Evolutionary conservation across 148 eudicot genomes (phyloP).

Genomic region (Rhododendron vialii): DNA sequence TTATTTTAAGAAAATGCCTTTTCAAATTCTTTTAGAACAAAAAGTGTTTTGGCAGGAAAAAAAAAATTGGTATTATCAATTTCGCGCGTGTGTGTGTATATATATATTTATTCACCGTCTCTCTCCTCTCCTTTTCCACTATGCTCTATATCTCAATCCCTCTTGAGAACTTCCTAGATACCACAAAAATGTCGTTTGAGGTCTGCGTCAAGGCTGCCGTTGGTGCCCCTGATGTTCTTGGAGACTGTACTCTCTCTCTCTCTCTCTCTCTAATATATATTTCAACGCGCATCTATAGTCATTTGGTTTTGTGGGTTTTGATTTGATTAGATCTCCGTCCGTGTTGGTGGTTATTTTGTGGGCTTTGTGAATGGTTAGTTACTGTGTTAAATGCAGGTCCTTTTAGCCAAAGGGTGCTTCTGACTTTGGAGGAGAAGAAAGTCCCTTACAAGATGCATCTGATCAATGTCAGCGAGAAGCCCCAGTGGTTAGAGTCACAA

Average conservation of each 20-base stretch:
- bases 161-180: background rate
- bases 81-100: too few species aligned
- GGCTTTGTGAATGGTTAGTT: background rate
- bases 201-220: background rate
- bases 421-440: constrained; percentile 88
- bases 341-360: background rate
- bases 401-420: constrained; percentile 70
- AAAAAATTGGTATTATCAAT: too few species aligned
- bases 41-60: too few species aligned
- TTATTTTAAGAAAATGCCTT: too few species aligned
- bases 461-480: constrained; percentile 56
- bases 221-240: background rate
- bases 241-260: background rate
- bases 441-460: constrained; percentile 63
- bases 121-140: too few species aligned
- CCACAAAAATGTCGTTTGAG: background rate
- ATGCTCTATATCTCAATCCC: background rate
- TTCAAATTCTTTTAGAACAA: too few species aligned
- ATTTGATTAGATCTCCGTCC: background rate
- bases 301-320: background rate
- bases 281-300: background rate
- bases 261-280: background rate
- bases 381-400: constrained; percentile 44
- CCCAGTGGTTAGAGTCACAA: constrained; percentile 46
- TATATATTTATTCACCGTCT: too few species aligned